A percentile compares a stretch with the other conserved stretches of the same genome.
phyloP scores from a whole-genome alignment of 2,329 filamentous ascomycete species.

The Fusarium transvaalense region DNA sequence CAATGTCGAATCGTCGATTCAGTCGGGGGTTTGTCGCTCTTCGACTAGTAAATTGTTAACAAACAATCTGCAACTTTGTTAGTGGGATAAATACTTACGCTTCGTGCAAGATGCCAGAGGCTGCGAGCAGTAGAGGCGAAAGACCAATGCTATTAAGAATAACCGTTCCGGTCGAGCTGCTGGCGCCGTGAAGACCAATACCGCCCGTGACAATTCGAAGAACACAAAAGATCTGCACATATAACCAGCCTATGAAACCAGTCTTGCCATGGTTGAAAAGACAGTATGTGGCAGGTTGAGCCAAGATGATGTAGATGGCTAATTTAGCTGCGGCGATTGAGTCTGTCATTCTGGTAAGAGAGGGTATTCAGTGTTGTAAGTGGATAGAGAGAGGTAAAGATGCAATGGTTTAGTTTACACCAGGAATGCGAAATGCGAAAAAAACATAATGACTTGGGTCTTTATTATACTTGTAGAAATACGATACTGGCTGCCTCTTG shows the following conservation, averaged over 20 bases:
- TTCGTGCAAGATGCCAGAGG: slow-evolving; percentile 23
- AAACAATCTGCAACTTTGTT: neutral
- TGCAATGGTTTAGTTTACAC: neutral
- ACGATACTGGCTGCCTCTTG: slow-evolving; percentile 8
- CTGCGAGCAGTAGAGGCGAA: slow-evolving; percentile 9
- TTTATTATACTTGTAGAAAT: slow-evolving; percentile 9
- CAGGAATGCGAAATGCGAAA: neutral
- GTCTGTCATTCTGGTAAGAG: slow-evolving; percentile 13
- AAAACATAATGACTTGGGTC: neutral
- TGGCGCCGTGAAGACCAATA: slow-evolving; percentile 9
- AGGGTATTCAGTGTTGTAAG: neutral
- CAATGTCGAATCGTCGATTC: slow-evolving; percentile 13
- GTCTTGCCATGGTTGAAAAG: slow-evolving; percentile 27
- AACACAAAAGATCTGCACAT: slow-evolving; percentile 19
- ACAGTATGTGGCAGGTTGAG: slow-evolving; percentile 17
- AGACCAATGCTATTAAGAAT: slow-evolving; percentile 22
- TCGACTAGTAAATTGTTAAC: slow-evolving; percentile 1
- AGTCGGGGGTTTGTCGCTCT: slow-evolving; percentile 17
- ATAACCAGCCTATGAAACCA: slow-evolving; percentile 16
- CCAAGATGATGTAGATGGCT: slow-evolving; percentile 13
- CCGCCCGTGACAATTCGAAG: slow-evolving; percentile 15
- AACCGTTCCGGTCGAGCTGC: slow-evolving; percentile 5
- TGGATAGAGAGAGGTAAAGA: neutral
- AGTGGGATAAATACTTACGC: neutral
- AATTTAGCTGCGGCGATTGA: slow-evolving; percentile 12